A percentile compares a stretch with the other conserved stretches of the same genome.
Conservation (phyloP, 805 yeast species). For the Nakazawaea molendinolei region DNA sequence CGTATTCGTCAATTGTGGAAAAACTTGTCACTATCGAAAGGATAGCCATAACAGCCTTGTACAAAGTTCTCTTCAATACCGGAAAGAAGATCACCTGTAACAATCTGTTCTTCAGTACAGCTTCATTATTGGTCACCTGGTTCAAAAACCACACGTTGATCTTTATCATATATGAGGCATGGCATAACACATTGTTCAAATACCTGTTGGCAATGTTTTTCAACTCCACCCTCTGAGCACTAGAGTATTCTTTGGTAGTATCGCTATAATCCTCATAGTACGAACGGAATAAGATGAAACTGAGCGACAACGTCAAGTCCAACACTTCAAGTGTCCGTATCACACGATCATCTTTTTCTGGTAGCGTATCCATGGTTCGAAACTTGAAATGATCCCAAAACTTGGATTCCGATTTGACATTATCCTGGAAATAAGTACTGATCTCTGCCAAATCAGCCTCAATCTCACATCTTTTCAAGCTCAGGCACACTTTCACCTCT, state of each 20-base stretch:
- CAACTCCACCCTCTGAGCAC: neutral
- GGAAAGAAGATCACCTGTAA: slow-evolving; percentile 5
- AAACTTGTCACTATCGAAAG: neutral
- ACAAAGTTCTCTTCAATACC: slow-evolving; percentile 3
- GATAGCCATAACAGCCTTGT: slow-evolving; percentile 1
- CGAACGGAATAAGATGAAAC: slow-evolving; percentile 3
- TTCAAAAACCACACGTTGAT: slow-evolving; percentile 3
- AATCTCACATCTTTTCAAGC: neutral
- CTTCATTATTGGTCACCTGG: slow-evolving; percentile 6
- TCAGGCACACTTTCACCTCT: neutral
- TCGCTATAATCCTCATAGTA: neutral
- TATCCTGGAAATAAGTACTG: slow-evolving; percentile 1
- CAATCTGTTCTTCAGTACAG: slow-evolving; percentile 6
- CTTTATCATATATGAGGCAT: slow-evolving; percentile 5
- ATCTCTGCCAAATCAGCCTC: slow-evolving; percentile 3
- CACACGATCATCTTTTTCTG: slow-evolving; percentile 4
- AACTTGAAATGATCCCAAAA: slow-evolving; percentile 9
- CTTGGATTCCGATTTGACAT: slow-evolving; percentile 1
- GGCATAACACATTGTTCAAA: slow-evolving; percentile 6
- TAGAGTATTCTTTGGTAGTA: neutral
- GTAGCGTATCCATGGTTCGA: slow-evolving; percentile 1
- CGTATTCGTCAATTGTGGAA: slow-evolving; percentile 6
- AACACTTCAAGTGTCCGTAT: slow-evolving; percentile 7
- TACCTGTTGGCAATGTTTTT: slow-evolving; percentile 2
- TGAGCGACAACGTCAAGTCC: slow-evolving; percentile 6